These are phyloP conservation scores for Scedosporium minutisporum DNA, from an alignment of 2,329 filamentous ascomycete genomes.

Conservation along the genomic window DNA sequence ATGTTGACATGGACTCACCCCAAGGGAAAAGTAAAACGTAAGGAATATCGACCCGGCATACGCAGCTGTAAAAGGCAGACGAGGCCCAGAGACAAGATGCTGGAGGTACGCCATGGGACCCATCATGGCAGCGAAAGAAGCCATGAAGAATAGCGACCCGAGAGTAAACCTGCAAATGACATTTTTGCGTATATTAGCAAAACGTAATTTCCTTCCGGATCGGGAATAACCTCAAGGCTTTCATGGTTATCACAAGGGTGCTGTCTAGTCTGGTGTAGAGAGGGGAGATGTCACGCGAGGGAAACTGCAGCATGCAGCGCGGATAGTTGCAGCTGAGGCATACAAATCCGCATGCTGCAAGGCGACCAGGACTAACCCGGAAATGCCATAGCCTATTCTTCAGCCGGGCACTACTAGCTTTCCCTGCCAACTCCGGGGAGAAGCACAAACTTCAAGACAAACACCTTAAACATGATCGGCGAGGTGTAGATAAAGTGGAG, in stretches of 20 bases:
- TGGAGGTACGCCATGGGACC: constrained; percentile 73
- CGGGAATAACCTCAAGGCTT: background rate
- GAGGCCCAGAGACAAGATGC: constrained; percentile 74
- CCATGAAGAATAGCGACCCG: constrained; percentile 80
- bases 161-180: constrained; percentile 70
- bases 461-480: too few relatives aligned
- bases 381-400: background rate
- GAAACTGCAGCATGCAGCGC: constrained; percentile 20
- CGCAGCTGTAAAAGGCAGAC: constrained; percentile 83
- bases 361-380: background rate
- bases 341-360: background rate
- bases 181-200: background rate
- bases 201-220: background rate
- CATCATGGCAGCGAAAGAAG: constrained; percentile 91
- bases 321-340: constrained; percentile 23
- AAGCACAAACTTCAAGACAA: too few relatives aligned
- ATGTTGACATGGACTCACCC: constrained; percentile 49
- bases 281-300: constrained; percentile 13
- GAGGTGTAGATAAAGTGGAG: too few relatives aligned
- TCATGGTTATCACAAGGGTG: background rate
- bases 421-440: too few relatives aligned
- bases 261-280: background rate
- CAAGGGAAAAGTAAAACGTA: constrained; percentile 85
- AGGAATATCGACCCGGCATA: constrained; percentile 90
- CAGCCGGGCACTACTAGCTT: background rate